phyloP scores from a whole-genome alignment of 2,329 filamentous ascomycete species.

The Aspergillus tamarii region DNA sequence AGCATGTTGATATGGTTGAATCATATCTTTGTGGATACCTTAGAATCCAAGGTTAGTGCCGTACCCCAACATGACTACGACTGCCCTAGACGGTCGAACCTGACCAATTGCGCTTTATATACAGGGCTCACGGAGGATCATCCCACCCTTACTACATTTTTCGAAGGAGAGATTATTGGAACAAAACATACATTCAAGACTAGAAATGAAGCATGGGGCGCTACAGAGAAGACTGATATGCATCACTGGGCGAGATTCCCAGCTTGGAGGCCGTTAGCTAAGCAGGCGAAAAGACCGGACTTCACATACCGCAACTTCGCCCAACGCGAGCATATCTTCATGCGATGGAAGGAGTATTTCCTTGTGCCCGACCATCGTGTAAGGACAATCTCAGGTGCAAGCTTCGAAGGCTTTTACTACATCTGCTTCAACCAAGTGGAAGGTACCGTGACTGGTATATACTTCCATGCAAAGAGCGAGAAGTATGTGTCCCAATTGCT shows the following conservation, averaged over 20 bases:
- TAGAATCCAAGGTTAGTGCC: conserved; percentile 78
- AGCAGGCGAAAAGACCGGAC: conserved; percentile 61
- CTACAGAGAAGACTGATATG: conserved; percentile 85
- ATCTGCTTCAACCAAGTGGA: conserved; percentile 96
- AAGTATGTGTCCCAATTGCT: conserved; percentile 65
- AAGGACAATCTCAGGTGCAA: conserved; percentile 86
- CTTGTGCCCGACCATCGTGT: conserved; percentile 93
- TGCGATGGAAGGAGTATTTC: conserved; percentile 99
- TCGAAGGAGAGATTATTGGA: conserved; percentile 97
- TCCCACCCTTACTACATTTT: conserved; percentile 96
- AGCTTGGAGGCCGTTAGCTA: conserved; percentile 77
- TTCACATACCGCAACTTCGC: conserved; percentile 69
- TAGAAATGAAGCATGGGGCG: conserved; percentile 86
- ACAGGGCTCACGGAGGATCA: conserved; percentile 91
- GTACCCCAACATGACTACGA: background rate
- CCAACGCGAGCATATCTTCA: conserved; percentile 88
- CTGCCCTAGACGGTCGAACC: background rate
- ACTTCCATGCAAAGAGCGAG: conserved; percentile 97
- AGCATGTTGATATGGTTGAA: conserved; percentile 91
- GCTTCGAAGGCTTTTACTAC: conserved; percentile 98
- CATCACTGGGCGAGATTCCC: conserved; percentile 91
- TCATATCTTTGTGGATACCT: conserved; percentile 95
- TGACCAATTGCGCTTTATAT: conserved; percentile 9
- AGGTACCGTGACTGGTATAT: conserved; percentile 87
- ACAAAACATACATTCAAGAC: conserved; percentile 94